A percentile compares a stretch with the other conserved stretches of the same genome.
phyloP scores from a whole-genome alignment of 306 rosid species.

The Pachyrhizus erosus region DNA sequence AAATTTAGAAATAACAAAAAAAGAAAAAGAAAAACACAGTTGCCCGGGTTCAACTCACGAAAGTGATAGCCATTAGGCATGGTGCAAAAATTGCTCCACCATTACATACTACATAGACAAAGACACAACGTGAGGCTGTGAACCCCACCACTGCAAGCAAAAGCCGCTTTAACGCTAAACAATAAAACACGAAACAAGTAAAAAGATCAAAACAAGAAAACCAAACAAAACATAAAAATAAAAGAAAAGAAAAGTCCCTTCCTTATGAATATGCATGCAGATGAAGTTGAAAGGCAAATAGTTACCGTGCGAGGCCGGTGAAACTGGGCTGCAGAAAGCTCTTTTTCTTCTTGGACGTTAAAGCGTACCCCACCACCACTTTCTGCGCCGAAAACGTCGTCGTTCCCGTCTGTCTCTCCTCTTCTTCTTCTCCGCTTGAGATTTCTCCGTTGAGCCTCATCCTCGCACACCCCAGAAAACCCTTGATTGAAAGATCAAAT shows the following conservation, averaged over 20 bases:
- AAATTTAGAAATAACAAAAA: not conserved
- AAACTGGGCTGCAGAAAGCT: constrained; percentile 56
- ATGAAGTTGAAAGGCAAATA: not conserved
- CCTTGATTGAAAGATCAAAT: constrained; percentile 38
- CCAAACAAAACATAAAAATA: not conserved
- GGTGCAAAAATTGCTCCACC: constrained; percentile 44
- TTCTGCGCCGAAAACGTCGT: constrained; percentile 35
- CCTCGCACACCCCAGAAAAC: constrained; percentile 9
- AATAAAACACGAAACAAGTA: constrained; percentile 28
- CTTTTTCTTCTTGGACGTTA: constrained; percentile 58
- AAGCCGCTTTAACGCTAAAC: constrained; percentile 32
- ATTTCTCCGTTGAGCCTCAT: constrained; percentile 54
- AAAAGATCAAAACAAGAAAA: not conserved
- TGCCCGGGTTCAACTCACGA: constrained; percentile 29
- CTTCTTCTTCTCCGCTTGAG: constrained; percentile 43
- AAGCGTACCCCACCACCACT: constrained; percentile 59
- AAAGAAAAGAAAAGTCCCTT: not conserved
- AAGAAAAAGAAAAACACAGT: not conserved
- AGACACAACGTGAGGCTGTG: constrained; percentile 29
- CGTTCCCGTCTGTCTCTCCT: constrained; percentile 35
- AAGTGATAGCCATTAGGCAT: constrained; percentile 45
- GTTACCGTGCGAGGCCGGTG: constrained; percentile 51
- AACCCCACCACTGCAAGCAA: constrained; percentile 46
- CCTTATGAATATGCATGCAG: constrained; percentile 34
- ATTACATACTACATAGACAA: constrained; percentile 37